Evolutionary conservation across 345 rosid species (phyloP).

Genomic region (Eucalyptus sp.): DNA sequence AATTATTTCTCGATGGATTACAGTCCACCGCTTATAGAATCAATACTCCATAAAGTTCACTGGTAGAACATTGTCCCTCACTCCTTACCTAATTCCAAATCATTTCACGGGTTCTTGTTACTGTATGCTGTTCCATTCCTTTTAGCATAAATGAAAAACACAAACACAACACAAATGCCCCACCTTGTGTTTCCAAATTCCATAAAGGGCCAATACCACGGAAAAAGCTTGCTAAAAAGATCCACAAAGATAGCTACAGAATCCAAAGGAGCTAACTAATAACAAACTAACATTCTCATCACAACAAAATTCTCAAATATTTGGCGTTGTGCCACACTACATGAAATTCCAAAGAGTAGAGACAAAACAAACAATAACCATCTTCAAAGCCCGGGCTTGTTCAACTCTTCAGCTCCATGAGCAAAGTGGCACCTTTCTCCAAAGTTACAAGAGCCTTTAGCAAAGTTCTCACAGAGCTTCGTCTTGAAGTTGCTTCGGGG

Average conservation of each 20-base stretch:
- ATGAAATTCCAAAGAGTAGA: background rate
- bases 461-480: slow-evolving; percentile 63
- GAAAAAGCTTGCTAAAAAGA: background rate
- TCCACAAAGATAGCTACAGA: background rate
- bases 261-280: background rate
- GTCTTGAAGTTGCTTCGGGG: slow-evolving; percentile 61
- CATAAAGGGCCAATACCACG: background rate
- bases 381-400: slow-evolving; percentile 23
- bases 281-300: background rate
- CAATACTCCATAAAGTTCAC: background rate
- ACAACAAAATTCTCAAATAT: background rate
- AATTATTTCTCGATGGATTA: background rate
- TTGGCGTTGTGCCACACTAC: background rate
- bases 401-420: slow-evolving; percentile 70
- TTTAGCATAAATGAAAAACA: background rate
- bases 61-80: background rate
- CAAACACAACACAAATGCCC: background rate
- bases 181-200: background rate
- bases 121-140: background rate
- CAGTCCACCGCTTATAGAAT: background rate
- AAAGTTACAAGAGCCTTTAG: slow-evolving; percentile 71
- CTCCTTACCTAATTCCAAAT: background rate
- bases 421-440: slow-evolving; percentile 94
- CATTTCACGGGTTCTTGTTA: background rate
- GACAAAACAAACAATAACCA: background rate